Evolutionary conservation across 1,139 yeast species (phyloP).

Genomic region (Suhomyces chickasaworum): DNA sequence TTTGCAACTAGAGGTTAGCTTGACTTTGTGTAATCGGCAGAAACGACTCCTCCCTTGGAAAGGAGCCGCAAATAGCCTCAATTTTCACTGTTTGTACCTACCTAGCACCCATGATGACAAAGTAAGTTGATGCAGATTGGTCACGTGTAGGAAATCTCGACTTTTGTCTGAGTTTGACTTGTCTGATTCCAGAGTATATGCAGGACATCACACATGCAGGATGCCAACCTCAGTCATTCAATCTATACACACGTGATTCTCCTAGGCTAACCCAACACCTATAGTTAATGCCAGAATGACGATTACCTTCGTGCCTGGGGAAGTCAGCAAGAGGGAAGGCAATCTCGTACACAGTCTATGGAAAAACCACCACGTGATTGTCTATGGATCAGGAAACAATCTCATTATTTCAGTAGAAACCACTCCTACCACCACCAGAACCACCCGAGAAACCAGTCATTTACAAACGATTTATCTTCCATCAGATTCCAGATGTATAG

Average conservation of each 20-base stretch:
- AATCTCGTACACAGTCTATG: slow-evolving; percentile 66
- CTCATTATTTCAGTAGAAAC: slow-evolving; percentile 52
- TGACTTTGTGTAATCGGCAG: no score
- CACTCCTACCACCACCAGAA: slow-evolving; percentile 7
- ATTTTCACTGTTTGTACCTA: slow-evolving; percentile 23
- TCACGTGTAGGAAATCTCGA: slow-evolving; percentile 40
- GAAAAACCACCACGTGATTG: slow-evolving; percentile 66
- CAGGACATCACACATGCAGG: no score
- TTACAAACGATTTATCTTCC: slow-evolving; percentile 79
- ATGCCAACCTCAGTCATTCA: background rate
- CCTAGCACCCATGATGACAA: slow-evolving; percentile 35
- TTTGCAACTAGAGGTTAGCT: slow-evolving; percentile 62
- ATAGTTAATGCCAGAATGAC: slow-evolving; percentile 44
- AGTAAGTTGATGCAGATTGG: slow-evolving; percentile 44
- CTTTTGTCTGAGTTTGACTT: no score
- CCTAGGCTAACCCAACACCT: background rate
- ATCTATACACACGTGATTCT: background rate
- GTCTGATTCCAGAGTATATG: no score
- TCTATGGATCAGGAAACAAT: slow-evolving; percentile 88
- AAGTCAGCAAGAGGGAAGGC: slow-evolving; percentile 61
- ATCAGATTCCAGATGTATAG: slow-evolving; percentile 66
- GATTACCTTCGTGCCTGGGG: slow-evolving; percentile 79
- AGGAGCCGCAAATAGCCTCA: background rate
- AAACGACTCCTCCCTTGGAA: no score
- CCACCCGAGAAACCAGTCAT: slow-evolving; percentile 25